Base-by-base conservation (phyloP, 169 alveolate genomes). In the Plasmodium reichenowi region DNA sequence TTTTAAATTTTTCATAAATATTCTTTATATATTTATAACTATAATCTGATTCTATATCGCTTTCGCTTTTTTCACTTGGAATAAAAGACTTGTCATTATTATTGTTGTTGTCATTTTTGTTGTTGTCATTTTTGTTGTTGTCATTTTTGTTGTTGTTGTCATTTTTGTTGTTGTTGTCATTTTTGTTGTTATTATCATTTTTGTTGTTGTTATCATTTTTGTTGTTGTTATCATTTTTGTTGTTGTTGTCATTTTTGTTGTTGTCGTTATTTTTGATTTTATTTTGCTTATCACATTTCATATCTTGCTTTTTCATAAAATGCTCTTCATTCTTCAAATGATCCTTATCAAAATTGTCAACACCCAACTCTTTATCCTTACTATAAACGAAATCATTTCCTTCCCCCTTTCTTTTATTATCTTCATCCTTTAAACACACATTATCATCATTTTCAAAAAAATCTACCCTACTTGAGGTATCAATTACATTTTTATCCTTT, bases 21-120 rank as follows among this genome's bases (percentile, higher is more conserved):
- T 74, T 59, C 26, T 54, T 74, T 60, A 74, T 43, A 50, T 59
- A 74, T 20, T 62, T 32, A 59, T 60, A 74, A 38, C 88, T 74
- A 29, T 38, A 64, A 74, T 74, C 88, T 10, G 88, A 74, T 6
- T 59, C 71, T 10, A 38, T 20, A 8, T 58, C 50, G 20, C 13
- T 45, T 38, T 67, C 45, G 54, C 66, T 54, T 54, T n/a, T 47
- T 10, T 29, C 70, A n/a, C 43, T 60, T 0, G 45, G 8, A 9
- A 15, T 15, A 62, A 17, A 1, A 2, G 3, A 64, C 12, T 64
- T 59, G 1, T 68, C 5, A 32, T n/a, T 32, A 68, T 12, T 6
- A 68, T 15, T 43, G 13, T 45, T 32, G n/a, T 13, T 24, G 22
- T 74, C 45, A 12, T 29, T 17, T 3, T 58, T 45, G 26, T 59